phyloP scores from a whole-genome alignment of 768 basidiomycete genomes.

The Leccinum variicolor region DNA sequence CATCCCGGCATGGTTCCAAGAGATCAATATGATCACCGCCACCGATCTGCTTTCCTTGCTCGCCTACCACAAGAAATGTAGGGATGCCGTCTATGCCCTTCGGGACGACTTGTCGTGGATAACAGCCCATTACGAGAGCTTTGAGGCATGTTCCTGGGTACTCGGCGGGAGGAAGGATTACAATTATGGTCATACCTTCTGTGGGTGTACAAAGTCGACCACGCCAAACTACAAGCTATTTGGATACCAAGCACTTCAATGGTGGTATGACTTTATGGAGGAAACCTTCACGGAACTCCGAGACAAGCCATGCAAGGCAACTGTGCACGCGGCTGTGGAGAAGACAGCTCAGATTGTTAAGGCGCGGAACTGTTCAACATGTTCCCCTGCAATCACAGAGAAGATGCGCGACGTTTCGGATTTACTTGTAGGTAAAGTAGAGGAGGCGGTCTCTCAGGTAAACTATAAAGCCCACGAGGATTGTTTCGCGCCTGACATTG shows the following conservation, averaged over 20 bases:
- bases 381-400: background rate
- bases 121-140: slow-evolving; percentile 8
- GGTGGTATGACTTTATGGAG: slow-evolving; percentile 22
- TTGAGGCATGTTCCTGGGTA: slow-evolving; percentile 8
- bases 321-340: background rate
- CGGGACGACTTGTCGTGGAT: slow-evolving; percentile 12
- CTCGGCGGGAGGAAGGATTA: background rate
- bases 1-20: slow-evolving; percentile 19
- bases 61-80: slow-evolving; percentile 20
- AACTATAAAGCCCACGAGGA: background rate
- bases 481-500: background rate
- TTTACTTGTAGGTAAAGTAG: slow-evolving; percentile 11
- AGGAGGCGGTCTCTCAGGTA: slow-evolving; percentile 8
- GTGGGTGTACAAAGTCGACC: background rate
- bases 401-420: slow-evolving; percentile 15
- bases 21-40: slow-evolving; percentile 29
- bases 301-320: slow-evolving; percentile 19
- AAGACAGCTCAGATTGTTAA: background rate
- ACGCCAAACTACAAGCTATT: background rate
- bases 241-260: background rate
- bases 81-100: slow-evolving; percentile 5
- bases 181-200: background rate
- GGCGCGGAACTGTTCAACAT: background rate
- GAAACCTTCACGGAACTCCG: slow-evolving; percentile 4
- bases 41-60: slow-evolving; percentile 25